Evolutionary conservation across 805 yeast genomes (phyloP), one percentile per base, ranked within the genome.

Genomic region (Dipodascopsis uninucleata): DNA sequence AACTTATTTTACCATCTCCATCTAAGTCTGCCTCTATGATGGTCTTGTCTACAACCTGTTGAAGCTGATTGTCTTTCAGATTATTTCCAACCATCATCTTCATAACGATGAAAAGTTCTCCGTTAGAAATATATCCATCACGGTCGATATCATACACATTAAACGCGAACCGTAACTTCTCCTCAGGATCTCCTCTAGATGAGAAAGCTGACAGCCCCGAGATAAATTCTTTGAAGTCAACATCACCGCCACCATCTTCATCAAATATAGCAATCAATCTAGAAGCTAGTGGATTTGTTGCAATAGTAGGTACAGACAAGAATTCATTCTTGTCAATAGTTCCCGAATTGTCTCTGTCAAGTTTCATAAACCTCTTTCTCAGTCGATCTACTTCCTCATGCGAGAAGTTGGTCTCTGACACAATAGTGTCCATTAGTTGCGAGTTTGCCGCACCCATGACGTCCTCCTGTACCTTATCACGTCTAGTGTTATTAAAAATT

Each of bases 81-180:
- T 93, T 88, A 56, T 79, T 82, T 1, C 97, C 98, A 22, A 94
- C 98, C 98, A 93, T 93, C 78, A 86, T 85, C 66, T 93, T 85
- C 68, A 93, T 71, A 31, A 93, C 97, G 31, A 90, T 73, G 59
- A 82, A 93, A 45, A 93, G 66, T 66, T 93, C 99, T 20, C 98
- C 99, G 61, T 90, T 90, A 2, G 97, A 89, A 28, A 93, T 86
- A 62, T 61, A 88, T 0, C 98, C 98, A 62, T 93, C 99, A 44
- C 87, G 75, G 65, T 93, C 99, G 52, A 93, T 87, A 62, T 93
- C 99, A 61, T 93, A 93, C 16, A 93, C 87, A 59, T 81, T 85
- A 68, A 93, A 93, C 8, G 96, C 93, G 70, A 94, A 93, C 60
- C 72, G 72, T 47, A 90, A 72, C 65, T 88, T 90, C 55, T 87